phyloP scores from a whole-genome alignment of 2,329 filamentous ascomycete genomes.

The Fusarium incarnatum region DNA sequence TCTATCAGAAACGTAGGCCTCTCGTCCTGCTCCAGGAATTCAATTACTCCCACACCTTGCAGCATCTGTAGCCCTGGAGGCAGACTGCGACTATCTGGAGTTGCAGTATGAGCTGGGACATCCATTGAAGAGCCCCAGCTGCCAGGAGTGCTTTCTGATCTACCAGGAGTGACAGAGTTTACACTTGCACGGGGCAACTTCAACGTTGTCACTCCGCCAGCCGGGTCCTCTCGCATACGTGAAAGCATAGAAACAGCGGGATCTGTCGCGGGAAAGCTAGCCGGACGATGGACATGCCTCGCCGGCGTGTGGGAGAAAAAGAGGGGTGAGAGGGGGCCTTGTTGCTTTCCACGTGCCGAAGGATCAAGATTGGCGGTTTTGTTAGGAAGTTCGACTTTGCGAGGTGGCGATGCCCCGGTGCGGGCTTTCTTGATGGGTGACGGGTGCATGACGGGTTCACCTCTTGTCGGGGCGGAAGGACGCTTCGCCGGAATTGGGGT shows the following conservation, averaged over 20 bases:
- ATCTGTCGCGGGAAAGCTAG: conserved; percentile 55
- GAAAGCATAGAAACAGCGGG: conserved; percentile 60
- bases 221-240: conserved; percentile 57
- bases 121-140: conserved; percentile 67
- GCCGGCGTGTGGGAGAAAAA: conserved; percentile 63
- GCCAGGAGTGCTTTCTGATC: conserved; percentile 63
- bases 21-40: conserved; percentile 81
- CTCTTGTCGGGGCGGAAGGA: conserved; percentile 35
- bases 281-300: conserved; percentile 53
- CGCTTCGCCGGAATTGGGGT: conserved; percentile 45
- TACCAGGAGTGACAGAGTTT: conserved; percentile 59
- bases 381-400: conserved; percentile 57
- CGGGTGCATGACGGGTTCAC: conserved; percentile 50
- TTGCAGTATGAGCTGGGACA: conserved; percentile 62
- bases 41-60: conserved; percentile 73
- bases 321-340: conserved; percentile 61
- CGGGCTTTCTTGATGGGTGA: conserved; percentile 61
- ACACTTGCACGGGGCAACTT: conserved; percentile 67
- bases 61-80: conserved; percentile 67
- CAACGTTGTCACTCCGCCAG: conserved; percentile 63
- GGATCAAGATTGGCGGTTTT: conserved; percentile 36
- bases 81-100: conserved; percentile 62
- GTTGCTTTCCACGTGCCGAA: conserved; percentile 46
- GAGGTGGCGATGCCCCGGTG: conserved; percentile 59
- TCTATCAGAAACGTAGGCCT: conserved; percentile 83